Evolutionary conservation across 345 rosid species (phyloP), one percentile per base, ranked within the genome.

Genomic region (Aquilaria malaccensis): DNA sequence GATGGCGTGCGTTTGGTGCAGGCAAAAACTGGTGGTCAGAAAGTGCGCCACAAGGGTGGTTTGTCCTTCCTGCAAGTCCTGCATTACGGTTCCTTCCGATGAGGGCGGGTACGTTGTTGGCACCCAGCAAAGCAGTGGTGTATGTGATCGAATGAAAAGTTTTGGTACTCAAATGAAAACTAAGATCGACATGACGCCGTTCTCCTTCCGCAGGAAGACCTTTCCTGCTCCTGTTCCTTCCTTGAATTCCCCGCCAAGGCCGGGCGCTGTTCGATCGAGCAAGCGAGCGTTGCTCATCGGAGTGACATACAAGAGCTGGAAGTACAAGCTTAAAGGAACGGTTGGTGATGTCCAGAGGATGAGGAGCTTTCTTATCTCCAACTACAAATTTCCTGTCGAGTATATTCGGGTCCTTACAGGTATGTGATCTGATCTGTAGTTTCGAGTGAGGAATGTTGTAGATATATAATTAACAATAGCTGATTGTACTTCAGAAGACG

Each of bases 271-370:
- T 10, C 52, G 62, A 9, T 60, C 74, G 0, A 55, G 53, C 48
- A 80, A 77, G 73, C 80, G 83, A 1, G 85, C 87, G 2, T 68
- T 85, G 15, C 77, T 85, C 11, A 69, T 82, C 13, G 84, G 85
- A 32, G 79, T 85, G 6, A 74, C 73, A 22, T 80, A 82, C 74
- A 66, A 64, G 15, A 64, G 61, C 2, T 45, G 49, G 67, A 80
- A 77, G 67, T 67, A 71, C 70, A 77, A 55, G 70, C 82, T 85
- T 33, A 75, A 75, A 58, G 85, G 91, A 55, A 82, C 82, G 2
- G 33, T 75, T 61, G 79, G 77, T 48, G 83, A 85, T 67, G 84
- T 80, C 12, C 72, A 46, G 64, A 69, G 68, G 67, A 80, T 82
- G 73, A 82, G 73, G 59, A 62, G 67, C 0, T 30, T 82, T 65